Evolutionary conservation across 1,284 basidiomycete species (phyloP), one percentile per base, ranked within the genome.

Genomic region (Peniophora sp.): DNA sequence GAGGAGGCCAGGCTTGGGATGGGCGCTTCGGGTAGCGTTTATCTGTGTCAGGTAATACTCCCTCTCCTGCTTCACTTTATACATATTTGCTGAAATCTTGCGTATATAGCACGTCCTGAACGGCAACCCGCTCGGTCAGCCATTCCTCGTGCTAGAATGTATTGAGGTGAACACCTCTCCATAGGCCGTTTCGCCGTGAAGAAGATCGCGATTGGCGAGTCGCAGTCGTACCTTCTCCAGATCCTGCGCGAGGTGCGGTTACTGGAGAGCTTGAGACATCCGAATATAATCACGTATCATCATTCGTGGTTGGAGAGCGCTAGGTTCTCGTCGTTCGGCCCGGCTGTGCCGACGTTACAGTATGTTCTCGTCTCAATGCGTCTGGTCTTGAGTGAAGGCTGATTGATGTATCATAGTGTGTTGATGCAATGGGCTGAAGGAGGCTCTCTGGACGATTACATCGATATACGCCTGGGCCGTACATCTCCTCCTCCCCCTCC

Each of bases 401-500:
- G 27, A 32, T 32, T 41, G 38, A 41, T 32, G 19, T 8, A n/a
- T 20, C 47, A 3, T 59, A 91, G 89, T 60, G 83, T 95, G 2
- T 72, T 95, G 11, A 95, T 95, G 92, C 90, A 94, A 74, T 95
- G 87, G 83, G 92, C 92, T 0, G 90, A 92, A 69, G 88, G 87
- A 2, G 92, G 92, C 14, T 65, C 63, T 23, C 74, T 95, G 38
- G 92, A 95, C 61, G 87, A 91, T 61, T 86, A 89, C 63, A 91
- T 95, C 56, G 79, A 89, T 52, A 75, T 80, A 14, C 86, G 92
- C 10, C 71, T 85, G 2, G 85, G 86, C 12, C 63, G 65, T n/a
- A 38, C 55, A 49, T 53, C 54, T 27, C 49, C 49, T 19, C 51
- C 49, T 43, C 56, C 47, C 38, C 53, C 36, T 55, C 64, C 14